Evolutionary conservation across 2,329 filamentous ascomycete species (phyloP).

Genomic region (Colletotrichum salicis): DNA sequence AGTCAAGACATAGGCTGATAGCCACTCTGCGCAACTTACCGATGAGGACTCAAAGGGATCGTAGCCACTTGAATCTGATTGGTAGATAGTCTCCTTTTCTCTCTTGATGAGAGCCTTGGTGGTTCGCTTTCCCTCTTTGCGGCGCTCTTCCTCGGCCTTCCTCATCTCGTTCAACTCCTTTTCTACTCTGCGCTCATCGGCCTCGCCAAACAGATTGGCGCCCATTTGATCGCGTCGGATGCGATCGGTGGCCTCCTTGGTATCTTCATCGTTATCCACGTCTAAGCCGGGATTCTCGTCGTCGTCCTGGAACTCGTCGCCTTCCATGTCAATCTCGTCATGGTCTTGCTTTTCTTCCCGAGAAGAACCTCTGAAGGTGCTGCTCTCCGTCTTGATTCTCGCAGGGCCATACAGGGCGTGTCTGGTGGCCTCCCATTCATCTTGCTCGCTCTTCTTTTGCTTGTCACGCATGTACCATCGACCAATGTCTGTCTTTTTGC

Average conservation of each 20-base stretch:
- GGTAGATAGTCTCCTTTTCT: conserved; percentile 89
- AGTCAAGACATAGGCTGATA: conserved; percentile 21
- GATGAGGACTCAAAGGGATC: conserved; percentile 51
- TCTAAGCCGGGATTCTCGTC: conserved; percentile 83
- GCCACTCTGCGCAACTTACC: conserved; percentile 39
- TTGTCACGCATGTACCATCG: conserved; percentile 82
- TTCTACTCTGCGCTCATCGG: conserved; percentile 77
- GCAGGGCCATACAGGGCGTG: conserved; percentile 62
- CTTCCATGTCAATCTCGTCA: conserved; percentile 74
- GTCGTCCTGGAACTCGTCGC: conserved; percentile 86
- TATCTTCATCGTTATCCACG: conserved; percentile 82
- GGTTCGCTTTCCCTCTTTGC: conserved; percentile 78
- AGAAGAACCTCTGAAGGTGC: conserved; percentile 69
- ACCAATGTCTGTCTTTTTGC: conserved; percentile 78
- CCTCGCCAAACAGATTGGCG: conserved; percentile 83
- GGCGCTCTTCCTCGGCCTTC: conserved; percentile 75
- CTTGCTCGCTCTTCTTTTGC: conserved; percentile 65
- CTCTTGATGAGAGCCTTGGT: conserved; percentile 85
- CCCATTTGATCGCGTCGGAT: conserved; percentile 85
- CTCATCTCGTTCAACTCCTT: conserved; percentile 77
- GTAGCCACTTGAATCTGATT: conserved; percentile 69
- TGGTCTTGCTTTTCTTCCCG: conserved; percentile 76
- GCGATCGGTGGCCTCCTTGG: conserved; percentile 76
- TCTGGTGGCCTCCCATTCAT: conserved; percentile 70
- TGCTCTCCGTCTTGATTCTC: conserved; percentile 75